Conservation (phyloP, 2,329 filamentous ascomycete species). For the Talaromyces sp. region DNA sequence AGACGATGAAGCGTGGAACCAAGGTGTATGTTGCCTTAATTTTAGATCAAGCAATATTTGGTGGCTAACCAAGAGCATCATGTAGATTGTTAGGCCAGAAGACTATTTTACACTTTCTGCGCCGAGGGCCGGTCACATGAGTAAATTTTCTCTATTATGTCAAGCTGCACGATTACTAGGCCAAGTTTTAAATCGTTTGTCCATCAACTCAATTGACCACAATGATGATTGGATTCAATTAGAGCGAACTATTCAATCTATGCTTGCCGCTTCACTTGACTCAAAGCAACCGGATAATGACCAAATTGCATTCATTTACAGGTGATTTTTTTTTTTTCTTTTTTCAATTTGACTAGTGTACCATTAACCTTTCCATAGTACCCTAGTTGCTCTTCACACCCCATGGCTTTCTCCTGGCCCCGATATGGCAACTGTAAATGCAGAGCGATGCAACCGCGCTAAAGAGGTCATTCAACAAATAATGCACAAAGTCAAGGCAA, state of each 20-base stretch:
- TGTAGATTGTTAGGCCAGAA: conserved; percentile 5
- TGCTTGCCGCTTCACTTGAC: conserved; percentile 16
- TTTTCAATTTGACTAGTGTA: background rate
- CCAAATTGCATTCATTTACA: conserved; percentile 21
- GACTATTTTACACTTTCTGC: conserved; percentile 14
- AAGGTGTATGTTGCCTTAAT: background rate
- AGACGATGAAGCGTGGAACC: conserved; percentile 4
- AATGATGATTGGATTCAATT: conserved; percentile 12
- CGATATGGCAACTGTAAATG: background rate
- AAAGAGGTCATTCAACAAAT: conserved; percentile 1
- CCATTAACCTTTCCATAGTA: background rate
- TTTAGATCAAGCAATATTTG: background rate
- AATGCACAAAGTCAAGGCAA: conserved; percentile 4
- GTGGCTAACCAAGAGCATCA: background rate
- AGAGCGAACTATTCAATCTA: conserved; percentile 17
- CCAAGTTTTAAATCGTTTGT: conserved; percentile 10
- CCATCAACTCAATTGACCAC: background rate
- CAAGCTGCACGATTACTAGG: conserved; percentile 13
- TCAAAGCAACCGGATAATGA: conserved; percentile 14
- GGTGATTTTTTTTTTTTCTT: conserved; percentile 7
- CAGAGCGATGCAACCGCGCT: background rate
- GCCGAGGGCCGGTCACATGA: conserved; percentile 19
- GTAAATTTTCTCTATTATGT: conserved; percentile 17
- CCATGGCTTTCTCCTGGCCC: background rate
- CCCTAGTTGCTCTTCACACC: background rate